These are phyloP conservation scores for Diaporthe nobilis DNA, from an alignment of 2,329 filamentous ascomycete species.

Conservation along the genomic window DNA sequence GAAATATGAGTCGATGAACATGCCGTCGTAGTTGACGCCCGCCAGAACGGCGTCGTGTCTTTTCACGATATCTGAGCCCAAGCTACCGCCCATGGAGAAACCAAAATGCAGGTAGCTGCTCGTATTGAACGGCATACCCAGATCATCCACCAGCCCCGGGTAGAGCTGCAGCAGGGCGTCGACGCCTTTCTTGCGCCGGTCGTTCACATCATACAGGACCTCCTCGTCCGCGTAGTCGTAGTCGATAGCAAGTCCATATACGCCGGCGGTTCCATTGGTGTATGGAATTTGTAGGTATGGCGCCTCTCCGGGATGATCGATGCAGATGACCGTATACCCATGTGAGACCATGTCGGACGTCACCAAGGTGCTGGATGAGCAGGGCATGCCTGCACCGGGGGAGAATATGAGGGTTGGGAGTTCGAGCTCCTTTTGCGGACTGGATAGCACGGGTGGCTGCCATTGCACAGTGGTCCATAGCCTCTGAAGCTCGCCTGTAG, in stretches of 20 bases:
- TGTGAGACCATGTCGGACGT: background rate
- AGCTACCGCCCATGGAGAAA: conserved; percentile 4
- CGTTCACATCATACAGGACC: background rate
- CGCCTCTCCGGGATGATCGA: background rate
- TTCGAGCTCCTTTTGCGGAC: background rate
- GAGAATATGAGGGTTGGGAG: background rate
- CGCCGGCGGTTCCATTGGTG: background rate
- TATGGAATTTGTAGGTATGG: background rate
- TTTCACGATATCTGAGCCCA: background rate
- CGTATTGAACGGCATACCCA: background rate
- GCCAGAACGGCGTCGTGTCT: background rate
- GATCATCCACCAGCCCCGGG: background rate
- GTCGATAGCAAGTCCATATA: background rate
- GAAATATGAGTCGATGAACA: background rate
- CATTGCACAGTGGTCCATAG: background rate
- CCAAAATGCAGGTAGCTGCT: conserved; percentile 5
- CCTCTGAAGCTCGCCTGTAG: background rate
- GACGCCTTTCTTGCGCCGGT: background rate
- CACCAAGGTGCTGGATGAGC: background rate
- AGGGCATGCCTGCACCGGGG: background rate
- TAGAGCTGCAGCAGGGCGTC: background rate
- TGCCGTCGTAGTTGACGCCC: conserved; percentile 5
- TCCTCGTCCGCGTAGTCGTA: background rate
- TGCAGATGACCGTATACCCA: background rate
- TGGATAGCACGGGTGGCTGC: background rate